A percentile compares a stretch with the other conserved stretches of the same genome.
Conservation (phyloP, 2,329 filamentous ascomycete genomes). For the Zymoseptoria crescenta region DNA sequence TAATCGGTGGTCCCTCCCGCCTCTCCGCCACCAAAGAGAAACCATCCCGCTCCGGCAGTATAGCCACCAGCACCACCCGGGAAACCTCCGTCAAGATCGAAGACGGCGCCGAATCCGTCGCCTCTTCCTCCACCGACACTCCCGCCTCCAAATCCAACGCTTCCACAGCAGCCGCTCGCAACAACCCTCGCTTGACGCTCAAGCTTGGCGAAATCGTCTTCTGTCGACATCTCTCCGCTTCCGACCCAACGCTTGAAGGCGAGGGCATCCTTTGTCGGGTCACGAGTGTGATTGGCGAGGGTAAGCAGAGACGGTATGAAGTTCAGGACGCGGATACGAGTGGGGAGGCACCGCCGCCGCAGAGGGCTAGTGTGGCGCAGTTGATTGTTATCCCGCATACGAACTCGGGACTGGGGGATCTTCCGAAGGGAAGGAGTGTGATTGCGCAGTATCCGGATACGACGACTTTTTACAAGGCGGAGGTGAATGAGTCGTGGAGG, state of each 20-base stretch:
- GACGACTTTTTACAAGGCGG: conserved; percentile 48
- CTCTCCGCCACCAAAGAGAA: conserved; percentile 30
- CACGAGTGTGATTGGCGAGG: conserved; percentile 45
- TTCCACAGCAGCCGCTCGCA: conserved; percentile 10
- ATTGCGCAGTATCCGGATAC: conserved; percentile 45
- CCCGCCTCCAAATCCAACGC: conserved; percentile 9
- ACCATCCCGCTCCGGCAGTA: conserved; percentile 33
- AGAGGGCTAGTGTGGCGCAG: conserved; percentile 40
- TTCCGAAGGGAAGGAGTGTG: conserved; percentile 37
- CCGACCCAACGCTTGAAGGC: conserved; percentile 35
- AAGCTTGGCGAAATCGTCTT: conserved; percentile 42
- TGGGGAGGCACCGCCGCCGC: conserved; percentile 24
- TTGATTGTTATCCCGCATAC: conserved; percentile 38
- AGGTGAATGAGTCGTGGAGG: conserved; percentile 39
- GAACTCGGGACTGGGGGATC: conserved; percentile 36
- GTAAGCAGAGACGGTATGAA: conserved; percentile 47
- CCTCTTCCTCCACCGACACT: conserved; percentile 29
- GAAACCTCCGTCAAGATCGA: conserved; percentile 46
- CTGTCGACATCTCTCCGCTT: conserved; percentile 38
- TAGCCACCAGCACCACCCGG: conserved; percentile 35
- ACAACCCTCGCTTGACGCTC: conserved; percentile 26
- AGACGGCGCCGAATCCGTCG: conserved; percentile 38
- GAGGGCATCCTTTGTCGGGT: conserved; percentile 46
- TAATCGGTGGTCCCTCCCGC: conserved; percentile 16
- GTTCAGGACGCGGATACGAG: conserved; percentile 42